These are phyloP conservation scores for Deuterostichococcus epilithicus DNA, from an alignment of 139 green algal species.

Conservation along the genomic window DNA sequence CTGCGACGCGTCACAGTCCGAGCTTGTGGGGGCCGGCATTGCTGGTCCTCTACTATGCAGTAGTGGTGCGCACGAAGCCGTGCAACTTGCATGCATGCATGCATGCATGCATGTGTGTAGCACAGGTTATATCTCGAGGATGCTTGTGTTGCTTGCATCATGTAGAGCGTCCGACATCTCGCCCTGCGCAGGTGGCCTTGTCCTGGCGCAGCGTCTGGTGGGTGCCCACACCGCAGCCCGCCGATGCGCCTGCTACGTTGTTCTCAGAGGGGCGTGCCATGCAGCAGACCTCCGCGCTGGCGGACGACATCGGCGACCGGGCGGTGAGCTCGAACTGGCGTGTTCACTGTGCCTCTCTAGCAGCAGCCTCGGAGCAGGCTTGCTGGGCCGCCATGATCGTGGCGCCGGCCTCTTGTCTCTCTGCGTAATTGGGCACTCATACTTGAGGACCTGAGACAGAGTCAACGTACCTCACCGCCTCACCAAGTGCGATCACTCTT, in stretches of 20 bases:
- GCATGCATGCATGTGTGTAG: no score
- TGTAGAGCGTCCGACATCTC: background rate
- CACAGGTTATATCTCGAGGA: background rate
- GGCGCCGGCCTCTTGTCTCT: background rate
- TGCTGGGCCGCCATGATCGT: no score
- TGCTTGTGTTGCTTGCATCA: background rate
- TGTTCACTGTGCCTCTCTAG: no score
- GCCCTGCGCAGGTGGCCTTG: background rate
- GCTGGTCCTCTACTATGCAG: background rate
- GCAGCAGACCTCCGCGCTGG: conserved; percentile 30
- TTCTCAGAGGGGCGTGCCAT: conserved; percentile 58
- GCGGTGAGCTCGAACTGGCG: no score
- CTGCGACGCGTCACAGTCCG: no score
- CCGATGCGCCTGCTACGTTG: background rate
- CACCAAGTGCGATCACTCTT: no score
- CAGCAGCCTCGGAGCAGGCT: no score
- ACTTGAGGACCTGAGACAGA: background rate
- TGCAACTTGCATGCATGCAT: no score
- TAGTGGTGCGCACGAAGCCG: background rate
- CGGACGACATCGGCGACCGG: conserved; percentile 42
- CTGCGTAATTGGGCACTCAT: background rate
- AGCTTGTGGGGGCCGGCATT: background rate
- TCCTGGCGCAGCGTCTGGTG: background rate
- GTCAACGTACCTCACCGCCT: no score
- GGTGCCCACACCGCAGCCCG: conserved; percentile 17